Base-by-base conservation (phyloP, 352 stramenopile species). In the Pilasporangium apinafurcum region DNA sequence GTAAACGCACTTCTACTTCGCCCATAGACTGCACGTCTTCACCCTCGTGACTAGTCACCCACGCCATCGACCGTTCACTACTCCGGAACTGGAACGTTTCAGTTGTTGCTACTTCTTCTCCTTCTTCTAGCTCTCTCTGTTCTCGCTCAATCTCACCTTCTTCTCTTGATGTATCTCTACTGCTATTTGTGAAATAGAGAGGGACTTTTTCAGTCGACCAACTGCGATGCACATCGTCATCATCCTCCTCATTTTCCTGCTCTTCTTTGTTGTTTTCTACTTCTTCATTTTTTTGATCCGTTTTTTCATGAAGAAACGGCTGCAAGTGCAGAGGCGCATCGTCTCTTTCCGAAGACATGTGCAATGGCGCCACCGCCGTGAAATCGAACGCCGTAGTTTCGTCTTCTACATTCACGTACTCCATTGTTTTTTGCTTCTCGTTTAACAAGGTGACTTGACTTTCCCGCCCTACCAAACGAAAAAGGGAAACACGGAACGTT, bases 1-100 rank as follows among this genome's bases (percentile, higher is more conserved):
- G 52, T 7, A 89, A 68, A 35, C 54, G 78, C 6, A 53, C 55
- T 36, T 84, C 76, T n/a, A 84, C 53, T 29, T 70, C 58, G 9
- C 62, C 59, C 31, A 59, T 64, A 49, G 8, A 66, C 43, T 3
- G 45, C 30, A 7, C 60, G 39, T 22, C 34, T 14, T 24, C 16
- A 8, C 14, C 25, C n/a, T 28, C 8, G 32, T 9, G 14, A 22
- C 16, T 41, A 17, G 33, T 27, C n/a, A n/a, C n/a, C 43, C 14
- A 42, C 32, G 13, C 27, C n/a, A 37, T 28, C n/a, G 21, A 12
- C 7, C 5, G 32, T 9, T 50, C 31, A 8, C 33, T 50, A n/a
- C n/a, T n/a, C 12, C 43, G 43, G 16, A 50, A 42, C 14, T 46
- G 21, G 4, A 53, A 31, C 37, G 20, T 30, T 9, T 53, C 37